These are phyloP conservation scores for Lineolata rhizophorae DNA, from an alignment of 495 filamentous ascomycete species.

Conservation along the genomic window DNA sequence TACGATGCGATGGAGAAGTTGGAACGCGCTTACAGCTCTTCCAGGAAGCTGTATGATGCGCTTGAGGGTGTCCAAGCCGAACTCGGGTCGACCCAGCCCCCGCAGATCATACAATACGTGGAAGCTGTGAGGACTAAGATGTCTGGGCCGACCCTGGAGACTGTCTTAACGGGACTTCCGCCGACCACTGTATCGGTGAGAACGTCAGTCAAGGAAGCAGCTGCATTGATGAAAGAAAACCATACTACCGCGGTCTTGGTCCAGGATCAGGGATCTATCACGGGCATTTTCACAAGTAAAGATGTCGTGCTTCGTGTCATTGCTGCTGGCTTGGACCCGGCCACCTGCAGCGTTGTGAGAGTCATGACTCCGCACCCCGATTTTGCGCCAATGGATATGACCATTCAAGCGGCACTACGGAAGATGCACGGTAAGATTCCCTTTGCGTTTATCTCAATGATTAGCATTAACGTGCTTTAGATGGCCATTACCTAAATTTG, in stretches of 20 bases:
- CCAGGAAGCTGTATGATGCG: conserved; percentile 87
- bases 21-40: conserved; percentile 90
- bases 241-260: conserved; percentile 93
- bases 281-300: conserved; percentile 98
- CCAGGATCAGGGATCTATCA: conserved; percentile 91
- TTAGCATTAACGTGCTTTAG: conserved; percentile 21
- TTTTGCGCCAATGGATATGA: conserved; percentile 97
- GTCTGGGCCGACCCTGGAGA: conserved; percentile 93
- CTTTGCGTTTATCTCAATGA: not conserved
- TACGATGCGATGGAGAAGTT: conserved; percentile 99
- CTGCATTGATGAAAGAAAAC: conserved; percentile 89
- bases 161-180: conserved; percentile 74
- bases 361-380: conserved; percentile 99
- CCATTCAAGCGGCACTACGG: conserved; percentile 84
- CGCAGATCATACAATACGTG: conserved; percentile 97
- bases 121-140: conserved; percentile 89
- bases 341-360: conserved; percentile 86
- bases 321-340: conserved; percentile 83
- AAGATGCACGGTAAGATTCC: conserved; percentile 87
- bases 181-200: conserved; percentile 88
- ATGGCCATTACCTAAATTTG: conserved; percentile 94
- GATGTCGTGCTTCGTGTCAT: conserved; percentile 97
- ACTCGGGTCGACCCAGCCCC: conserved; percentile 83
- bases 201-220: conserved; percentile 89
- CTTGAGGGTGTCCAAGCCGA: conserved; percentile 98